Evolutionary conservation across 2,329 filamentous ascomycete genomes (phyloP), one percentile per base, ranked within the genome.

Genomic region (Aspergillus bombycis): DNA sequence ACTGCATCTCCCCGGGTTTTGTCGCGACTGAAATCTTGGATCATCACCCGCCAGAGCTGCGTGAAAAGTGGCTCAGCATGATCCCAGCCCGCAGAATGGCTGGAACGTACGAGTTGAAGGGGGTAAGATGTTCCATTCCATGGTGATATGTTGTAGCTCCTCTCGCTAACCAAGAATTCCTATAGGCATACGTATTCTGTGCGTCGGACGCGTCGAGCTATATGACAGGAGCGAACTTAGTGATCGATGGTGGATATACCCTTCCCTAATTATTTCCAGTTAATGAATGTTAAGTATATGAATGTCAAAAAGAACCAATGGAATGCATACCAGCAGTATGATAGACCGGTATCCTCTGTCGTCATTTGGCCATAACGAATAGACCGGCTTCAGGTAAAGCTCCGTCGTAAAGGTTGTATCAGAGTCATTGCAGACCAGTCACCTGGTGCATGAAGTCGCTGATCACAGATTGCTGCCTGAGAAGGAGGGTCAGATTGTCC

Each of bases 1-100:
- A 81, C 64, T 78, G 74, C 48, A 75, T 80, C 46, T 78, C 76
- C 0, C 79, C 78, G 1, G 79, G 78, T 0, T 80, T 77, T 57
- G 77, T 80, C 43, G 77, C 72, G 7, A 81, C 79, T 0, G 75
- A 81, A 21, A 81, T 79, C 59, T 66, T 76, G 16, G 62, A 74
- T 60, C 62, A 68, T 16, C 74, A 77, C 58, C 76, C 79, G 0
- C 26, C 68, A 62, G 77, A 79, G 54, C 65, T 63, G 65, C 57
- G 60, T 10, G 61, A 78, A 21, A 74, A 78, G 52, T 81, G 79
- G 79, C 68, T 71, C n/a, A 58, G 66, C 7, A 74, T 81, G 74
- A 76, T 80, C 23, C 79, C 79, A 3, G 79, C 73, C 7, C 32
- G 32, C 9, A 34, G 32, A 34, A 34, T 34, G 32, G 32, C 32